Conservation (phyloP, 202 grass and related monocot species). For the Saccharum hybrid region DNA sequence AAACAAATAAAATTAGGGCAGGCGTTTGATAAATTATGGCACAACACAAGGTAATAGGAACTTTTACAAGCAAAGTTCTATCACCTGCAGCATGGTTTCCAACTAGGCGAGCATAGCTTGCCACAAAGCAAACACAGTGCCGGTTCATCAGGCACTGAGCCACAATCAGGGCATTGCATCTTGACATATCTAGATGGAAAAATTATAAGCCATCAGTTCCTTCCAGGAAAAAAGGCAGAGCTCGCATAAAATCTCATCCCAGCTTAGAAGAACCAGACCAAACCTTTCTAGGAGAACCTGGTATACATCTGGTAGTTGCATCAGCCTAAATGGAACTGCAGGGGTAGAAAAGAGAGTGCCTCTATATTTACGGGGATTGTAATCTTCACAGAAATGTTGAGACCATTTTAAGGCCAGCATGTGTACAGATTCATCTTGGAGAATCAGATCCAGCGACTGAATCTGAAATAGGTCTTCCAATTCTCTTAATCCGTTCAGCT, state of each 20-base stretch:
- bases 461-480: slow-evolving; percentile 84
- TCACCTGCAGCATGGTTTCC: slow-evolving; percentile 95
- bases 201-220: not conserved
- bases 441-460: slow-evolving; percentile 67
- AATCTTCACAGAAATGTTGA: slow-evolving; percentile 84
- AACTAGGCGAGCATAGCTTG: slow-evolving; percentile 82
- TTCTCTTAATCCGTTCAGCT: slow-evolving; percentile 75
- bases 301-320: slow-evolving; percentile 87
- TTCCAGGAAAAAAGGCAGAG: slow-evolving; percentile 16
- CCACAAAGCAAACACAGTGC: slow-evolving; percentile 94
- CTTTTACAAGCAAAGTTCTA: slow-evolving; percentile 21
- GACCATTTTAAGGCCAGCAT: slow-evolving; percentile 84
- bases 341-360: slow-evolving; percentile 65
- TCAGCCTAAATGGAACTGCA: slow-evolving; percentile 85
- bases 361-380: slow-evolving; percentile 60
- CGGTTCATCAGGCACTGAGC: slow-evolving; percentile 82
- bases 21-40: slow-evolving; percentile 33
- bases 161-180: slow-evolving; percentile 77
- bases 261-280: slow-evolving; percentile 43
- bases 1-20: slow-evolving; percentile 31
- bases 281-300: slow-evolving; percentile 98
- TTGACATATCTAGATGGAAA: slow-evolving; percentile 73
- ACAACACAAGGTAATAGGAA: slow-evolving; percentile 24
- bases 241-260: not conserved
- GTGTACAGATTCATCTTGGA: slow-evolving; percentile 75